Conservation (phyloP, 2,329 filamentous ascomycete species). For the Penicillium thymicola region DNA sequence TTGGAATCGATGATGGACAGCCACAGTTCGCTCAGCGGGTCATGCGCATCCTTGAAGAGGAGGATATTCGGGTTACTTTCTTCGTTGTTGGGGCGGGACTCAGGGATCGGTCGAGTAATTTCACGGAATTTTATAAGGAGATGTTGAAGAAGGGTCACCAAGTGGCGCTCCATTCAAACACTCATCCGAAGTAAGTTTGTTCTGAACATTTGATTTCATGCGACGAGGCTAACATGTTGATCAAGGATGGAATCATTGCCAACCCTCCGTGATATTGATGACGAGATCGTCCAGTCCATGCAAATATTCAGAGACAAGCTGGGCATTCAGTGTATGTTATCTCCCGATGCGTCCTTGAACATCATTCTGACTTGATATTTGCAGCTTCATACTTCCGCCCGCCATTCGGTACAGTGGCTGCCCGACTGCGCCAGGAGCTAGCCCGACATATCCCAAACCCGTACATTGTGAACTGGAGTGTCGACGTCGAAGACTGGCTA, state of each 20-base stretch:
- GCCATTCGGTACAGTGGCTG: constrained; percentile 66
- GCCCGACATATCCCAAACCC: constrained; percentile 52
- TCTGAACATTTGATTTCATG: neutral
- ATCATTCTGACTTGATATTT: constrained; percentile 27
- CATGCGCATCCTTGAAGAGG: constrained; percentile 59
- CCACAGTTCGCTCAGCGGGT: constrained; percentile 59
- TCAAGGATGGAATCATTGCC: constrained; percentile 38
- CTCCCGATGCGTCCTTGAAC: constrained; percentile 37
- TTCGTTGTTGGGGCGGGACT: constrained; percentile 67
- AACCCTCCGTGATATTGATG: constrained; percentile 33
- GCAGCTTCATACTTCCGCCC: constrained; percentile 62
- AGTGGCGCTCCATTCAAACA: constrained; percentile 65
- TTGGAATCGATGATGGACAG: constrained; percentile 68
- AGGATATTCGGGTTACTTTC: constrained; percentile 64
- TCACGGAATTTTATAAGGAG: constrained; percentile 62
- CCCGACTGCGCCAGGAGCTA: constrained; percentile 62
- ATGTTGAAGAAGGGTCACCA: constrained; percentile 64
- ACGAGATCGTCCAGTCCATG: constrained; percentile 36
- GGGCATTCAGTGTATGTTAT: constrained; percentile 33
- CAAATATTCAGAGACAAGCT: constrained; percentile 31
- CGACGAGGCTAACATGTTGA: constrained; percentile 5
- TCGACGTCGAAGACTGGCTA: constrained; percentile 69
- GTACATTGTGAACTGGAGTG: constrained; percentile 64
- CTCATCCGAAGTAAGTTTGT: constrained; percentile 56
- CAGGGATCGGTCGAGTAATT: constrained; percentile 56